Percentiles rank a stretch among this genome's conserved stretches.
Conservation (phyloP, 345 rosid genomes). For the Lumnitzera littorea region DNA sequence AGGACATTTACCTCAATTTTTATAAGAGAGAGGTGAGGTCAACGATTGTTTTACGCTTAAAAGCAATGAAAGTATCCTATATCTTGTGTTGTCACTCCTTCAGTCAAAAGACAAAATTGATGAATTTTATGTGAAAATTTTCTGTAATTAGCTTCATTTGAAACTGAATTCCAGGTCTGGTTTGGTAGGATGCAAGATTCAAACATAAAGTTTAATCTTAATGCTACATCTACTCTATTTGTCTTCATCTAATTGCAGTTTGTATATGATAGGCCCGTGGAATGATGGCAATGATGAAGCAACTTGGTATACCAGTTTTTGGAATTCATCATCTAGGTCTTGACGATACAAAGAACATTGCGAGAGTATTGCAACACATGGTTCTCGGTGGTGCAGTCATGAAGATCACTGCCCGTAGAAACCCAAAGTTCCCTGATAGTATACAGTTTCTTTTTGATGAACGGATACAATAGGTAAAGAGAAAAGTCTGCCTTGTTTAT, state of each 20-base stretch:
- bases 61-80: background rate
- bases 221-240: background rate
- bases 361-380: conserved; percentile 78
- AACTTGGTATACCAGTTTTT: conserved; percentile 43
- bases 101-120: no score
- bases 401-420: conserved; percentile 70
- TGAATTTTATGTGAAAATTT: background rate
- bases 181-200: no score
- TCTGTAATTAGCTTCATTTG: background rate
- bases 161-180: no score
- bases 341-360: conserved; percentile 82
- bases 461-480: conserved; percentile 25
- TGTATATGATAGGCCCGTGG: conserved; percentile 64
- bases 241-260: background rate
- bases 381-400: conserved; percentile 64
- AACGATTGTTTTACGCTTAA: background rate
- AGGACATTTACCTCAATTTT: conserved; percentile 74
- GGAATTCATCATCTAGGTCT: conserved; percentile 94
- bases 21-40: conserved; percentile 52
- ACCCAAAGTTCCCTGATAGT: conserved; percentile 26
- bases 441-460: conserved; percentile 55
- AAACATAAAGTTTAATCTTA: background rate
- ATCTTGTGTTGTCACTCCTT: no score
- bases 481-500: no score
- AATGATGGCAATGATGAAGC: conserved; percentile 91